Base-by-base conservation (phyloP, 1,284 basidiomycete species). In the Leccinum colubrinum region DNA sequence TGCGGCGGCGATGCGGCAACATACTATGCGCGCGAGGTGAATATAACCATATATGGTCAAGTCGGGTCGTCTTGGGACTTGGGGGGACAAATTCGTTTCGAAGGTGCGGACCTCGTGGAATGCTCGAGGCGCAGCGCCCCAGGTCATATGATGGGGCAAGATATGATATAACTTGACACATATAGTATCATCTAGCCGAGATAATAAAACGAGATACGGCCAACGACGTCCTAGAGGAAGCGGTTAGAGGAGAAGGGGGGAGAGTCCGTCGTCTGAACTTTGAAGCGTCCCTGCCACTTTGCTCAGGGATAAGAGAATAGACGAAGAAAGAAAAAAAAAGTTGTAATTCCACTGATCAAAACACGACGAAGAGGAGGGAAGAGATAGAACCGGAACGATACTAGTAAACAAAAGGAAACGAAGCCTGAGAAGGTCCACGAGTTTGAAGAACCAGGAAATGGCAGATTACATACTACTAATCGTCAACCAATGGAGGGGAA, bases 51-150 rank as follows among this genome's bases (percentile, higher is more conserved):
- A 62, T 70, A 46, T 63, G 63, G 63, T 39, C 35, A 22, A 39
- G 54, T 55, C 22, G 17, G 35, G 37, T 15, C 17, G 41, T 43
- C 41, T 15, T 43, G 39, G 15, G 39, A 41, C 37, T n/a, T 43
- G 9, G 33, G 25, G 5, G 41, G 43, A 20, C 43, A 46, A 46
- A 46, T 46, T 46, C 6, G 43, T 46, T 46, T 46, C 43, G 43
- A 46, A 46, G 17, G 17, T 46, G 9, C 43, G 30, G 50, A 66
- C 71, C 71, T 71, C 70, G 63, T 74, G 70, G 70, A 70, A 68
- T 58, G 48, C 65, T 59, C 59, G 39, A 67, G 67, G 65, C 67
- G 53, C 59, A 50, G n/a, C 43, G 43, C 17, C 17, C 17, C 43
- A 20, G 43, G 17, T 46, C 43, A 46, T 46, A 46, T 46, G 43